These are phyloP conservation scores for Penicillium crustosum DNA, from an alignment of 2,329 filamentous ascomycete species.

Conservation along the genomic window DNA sequence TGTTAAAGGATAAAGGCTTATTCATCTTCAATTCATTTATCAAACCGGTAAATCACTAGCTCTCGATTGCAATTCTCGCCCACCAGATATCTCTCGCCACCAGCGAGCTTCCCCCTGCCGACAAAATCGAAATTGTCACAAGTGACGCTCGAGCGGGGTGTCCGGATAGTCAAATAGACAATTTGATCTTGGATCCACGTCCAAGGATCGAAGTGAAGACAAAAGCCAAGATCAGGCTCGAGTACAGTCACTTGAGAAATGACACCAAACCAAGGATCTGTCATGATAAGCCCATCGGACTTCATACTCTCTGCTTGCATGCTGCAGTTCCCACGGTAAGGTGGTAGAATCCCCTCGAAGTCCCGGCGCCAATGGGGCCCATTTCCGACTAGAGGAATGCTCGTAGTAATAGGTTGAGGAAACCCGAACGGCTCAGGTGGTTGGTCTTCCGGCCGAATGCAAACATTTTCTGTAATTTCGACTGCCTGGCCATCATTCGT, in stretches of 20 bases:
- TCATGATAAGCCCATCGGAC: neutral
- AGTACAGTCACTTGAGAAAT: constrained; percentile 39
- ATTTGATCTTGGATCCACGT: constrained; percentile 19
- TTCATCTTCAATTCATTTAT: constrained; percentile 23
- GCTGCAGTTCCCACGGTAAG: constrained; percentile 44
- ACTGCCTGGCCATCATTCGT: constrained; percentile 50
- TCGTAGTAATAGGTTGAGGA: constrained; percentile 40
- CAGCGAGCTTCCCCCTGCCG: constrained; percentile 55
- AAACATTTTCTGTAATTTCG: constrained; percentile 58
- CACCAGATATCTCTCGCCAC: constrained; percentile 62
- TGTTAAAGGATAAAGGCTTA: neutral
- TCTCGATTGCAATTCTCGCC: constrained; percentile 56
- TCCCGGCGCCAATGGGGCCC: constrained; percentile 55
- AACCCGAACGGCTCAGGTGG: constrained; percentile 44
- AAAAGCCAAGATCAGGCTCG: constrained; percentile 35
- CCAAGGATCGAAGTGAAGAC: constrained; percentile 35
- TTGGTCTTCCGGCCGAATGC: constrained; percentile 42
- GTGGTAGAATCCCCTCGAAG: constrained; percentile 48
- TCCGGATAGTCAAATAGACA: constrained; percentile 33
- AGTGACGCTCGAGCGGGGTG: constrained; percentile 23
- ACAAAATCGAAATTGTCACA: constrained; percentile 51
- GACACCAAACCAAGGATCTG: constrained; percentile 36
- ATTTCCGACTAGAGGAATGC: constrained; percentile 53
- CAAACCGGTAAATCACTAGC: constrained; percentile 57
- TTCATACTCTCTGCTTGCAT: constrained; percentile 34